Evolutionary conservation across 2,329 filamentous ascomycete genomes (phyloP).

Genomic region (Diaporthe citri): DNA sequence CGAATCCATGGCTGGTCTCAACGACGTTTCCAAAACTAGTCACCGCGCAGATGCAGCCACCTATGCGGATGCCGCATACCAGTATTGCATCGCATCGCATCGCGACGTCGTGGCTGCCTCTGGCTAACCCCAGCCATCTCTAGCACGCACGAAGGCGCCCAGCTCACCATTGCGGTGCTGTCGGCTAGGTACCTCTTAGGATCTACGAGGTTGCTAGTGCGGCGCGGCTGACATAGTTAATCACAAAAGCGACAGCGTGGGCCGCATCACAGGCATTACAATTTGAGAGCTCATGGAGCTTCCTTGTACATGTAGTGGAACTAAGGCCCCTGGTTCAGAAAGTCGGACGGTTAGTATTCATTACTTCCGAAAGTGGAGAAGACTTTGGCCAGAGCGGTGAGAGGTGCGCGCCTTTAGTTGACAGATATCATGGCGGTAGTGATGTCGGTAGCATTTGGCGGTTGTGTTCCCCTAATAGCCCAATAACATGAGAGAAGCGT

Average conservation of each 20-base stretch:
- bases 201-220: constrained; percentile 16
- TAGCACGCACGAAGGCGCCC: neutral
- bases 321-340: neutral
- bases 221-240: constrained; percentile 7
- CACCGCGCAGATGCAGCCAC: neutral
- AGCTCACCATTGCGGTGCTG: no score
- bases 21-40: neutral
- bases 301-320: neutral
- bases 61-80: neutral
- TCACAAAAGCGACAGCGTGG: constrained; percentile 7
- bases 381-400: neutral
- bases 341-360: neutral
- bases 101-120: neutral
- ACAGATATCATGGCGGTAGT: neutral
- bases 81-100: neutral
- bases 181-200: neutral
- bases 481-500: neutral
- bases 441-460: neutral
- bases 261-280: neutral
- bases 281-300: neutral
- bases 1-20: no score
- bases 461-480: neutral
- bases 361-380: neutral
- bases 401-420: neutral
- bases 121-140: neutral